Conservation (phyloP, 2,329 filamentous ascomycete genomes). For the Teratosphaeria destructans region DNA sequence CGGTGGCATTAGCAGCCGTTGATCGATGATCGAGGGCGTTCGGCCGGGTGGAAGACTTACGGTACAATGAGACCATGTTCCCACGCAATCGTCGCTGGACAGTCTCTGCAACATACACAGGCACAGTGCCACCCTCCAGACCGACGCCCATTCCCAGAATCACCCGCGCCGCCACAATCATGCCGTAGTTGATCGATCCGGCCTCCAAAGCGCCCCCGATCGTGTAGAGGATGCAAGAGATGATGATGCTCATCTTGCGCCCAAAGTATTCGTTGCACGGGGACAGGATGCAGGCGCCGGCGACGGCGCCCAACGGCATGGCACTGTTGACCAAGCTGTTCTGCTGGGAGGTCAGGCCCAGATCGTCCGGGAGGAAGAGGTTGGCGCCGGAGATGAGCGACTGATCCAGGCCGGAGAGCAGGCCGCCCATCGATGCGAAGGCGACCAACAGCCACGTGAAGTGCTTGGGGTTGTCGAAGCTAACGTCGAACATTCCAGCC, state of each 20-base stretch:
- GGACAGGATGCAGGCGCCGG: constrained; percentile 56
- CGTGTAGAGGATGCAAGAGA: constrained; percentile 60
- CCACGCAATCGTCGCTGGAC: constrained; percentile 57
- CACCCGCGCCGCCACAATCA: constrained; percentile 59
- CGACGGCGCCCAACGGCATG: constrained; percentile 63
- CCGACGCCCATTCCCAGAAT: constrained; percentile 62
- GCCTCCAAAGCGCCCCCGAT: constrained; percentile 59
- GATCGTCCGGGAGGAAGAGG: constrained; percentile 51
- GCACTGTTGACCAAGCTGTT: constrained; percentile 58
- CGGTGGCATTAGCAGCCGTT: not conserved
- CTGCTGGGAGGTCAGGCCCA: constrained; percentile 44
- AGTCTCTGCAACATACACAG: constrained; percentile 64
- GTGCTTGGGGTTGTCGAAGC: constrained; percentile 51
- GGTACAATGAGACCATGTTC: constrained; percentile 64
- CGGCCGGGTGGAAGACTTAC: not conserved
- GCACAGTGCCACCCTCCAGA: constrained; percentile 63
- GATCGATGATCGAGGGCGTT: not conserved
- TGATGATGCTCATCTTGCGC: constrained; percentile 57
- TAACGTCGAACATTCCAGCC: constrained; percentile 41
- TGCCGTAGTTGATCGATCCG: constrained; percentile 56
- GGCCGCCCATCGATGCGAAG: constrained; percentile 65
- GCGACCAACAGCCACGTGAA: constrained; percentile 60
- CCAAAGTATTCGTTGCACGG: constrained; percentile 59
- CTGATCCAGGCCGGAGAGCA: constrained; percentile 63
- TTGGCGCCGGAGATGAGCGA: constrained; percentile 63